These are phyloP conservation scores for Brettanomyces sp. DNA, from an alignment of 805 yeast species.

Conservation along the genomic window DNA sequence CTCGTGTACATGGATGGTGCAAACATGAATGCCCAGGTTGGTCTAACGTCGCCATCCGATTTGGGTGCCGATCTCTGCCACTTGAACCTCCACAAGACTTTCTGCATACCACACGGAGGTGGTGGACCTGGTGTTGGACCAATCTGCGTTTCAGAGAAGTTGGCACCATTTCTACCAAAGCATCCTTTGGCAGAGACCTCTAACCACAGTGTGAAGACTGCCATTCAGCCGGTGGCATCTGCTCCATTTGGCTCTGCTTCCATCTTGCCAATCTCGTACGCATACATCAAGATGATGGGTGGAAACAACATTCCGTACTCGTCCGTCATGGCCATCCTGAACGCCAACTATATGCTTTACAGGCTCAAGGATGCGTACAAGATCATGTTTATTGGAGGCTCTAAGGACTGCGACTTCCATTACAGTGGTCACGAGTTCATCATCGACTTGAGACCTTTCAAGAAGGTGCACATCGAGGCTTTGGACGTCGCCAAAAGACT, in stretches of 20 bases:
- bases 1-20: conserved; percentile 98
- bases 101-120: conserved; percentile 97
- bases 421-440: conserved; percentile 97
- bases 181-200: conserved; percentile 59
- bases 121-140: conserved; percentile 99
- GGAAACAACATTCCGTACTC: conserved; percentile 73
- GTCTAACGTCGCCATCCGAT: conserved; percentile 94
- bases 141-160: conserved; percentile 80
- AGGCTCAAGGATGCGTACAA: conserved; percentile 62
- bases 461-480: conserved; percentile 77
- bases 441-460: conserved; percentile 80
- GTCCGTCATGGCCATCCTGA: conserved; percentile 85
- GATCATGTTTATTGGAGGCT: conserved; percentile 58
- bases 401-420: conserved; percentile 29
- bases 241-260: conserved; percentile 97
- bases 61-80: conserved; percentile 98
- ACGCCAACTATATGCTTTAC: conserved; percentile 92
- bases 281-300: conserved; percentile 93
- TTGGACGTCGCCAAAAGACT: conserved; percentile 94
- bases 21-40: conserved; percentile 98
- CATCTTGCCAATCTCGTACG: conserved; percentile 86
- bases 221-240: conserved; percentile 71
- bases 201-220: conserved; percentile 30
- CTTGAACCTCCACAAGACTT: conserved; percentile 91
- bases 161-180: conserved; percentile 72